A percentile compares a stretch with the other conserved stretches of the same genome.
Conservation (phyloP, 768 basidiomycete species). For the Leccinellum rugosiceps region DNA sequence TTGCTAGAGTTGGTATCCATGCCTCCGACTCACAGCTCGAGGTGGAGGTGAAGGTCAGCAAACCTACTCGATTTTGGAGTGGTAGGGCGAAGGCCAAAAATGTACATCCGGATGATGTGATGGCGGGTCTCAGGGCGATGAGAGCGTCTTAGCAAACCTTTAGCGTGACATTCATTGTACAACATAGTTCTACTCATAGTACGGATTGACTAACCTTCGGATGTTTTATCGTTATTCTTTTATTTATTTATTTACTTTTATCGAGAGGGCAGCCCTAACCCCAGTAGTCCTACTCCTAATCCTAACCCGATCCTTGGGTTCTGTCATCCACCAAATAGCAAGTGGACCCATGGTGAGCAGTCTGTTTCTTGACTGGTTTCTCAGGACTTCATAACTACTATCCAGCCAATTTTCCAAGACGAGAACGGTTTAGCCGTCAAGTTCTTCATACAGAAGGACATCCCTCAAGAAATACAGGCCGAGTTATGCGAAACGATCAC, state of each 20-base stretch:
- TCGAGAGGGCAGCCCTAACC: slow-evolving; percentile 20
- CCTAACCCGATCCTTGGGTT: slow-evolving; percentile 36
- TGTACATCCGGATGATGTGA: slow-evolving; percentile 40
- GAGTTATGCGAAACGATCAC: slow-evolving; percentile 74
- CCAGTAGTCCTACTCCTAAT: slow-evolving; percentile 16
- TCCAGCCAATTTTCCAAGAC: slow-evolving; percentile 72
- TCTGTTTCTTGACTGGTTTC: not conserved
- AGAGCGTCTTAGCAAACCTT: slow-evolving; percentile 24
- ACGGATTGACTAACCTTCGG: not conserved
- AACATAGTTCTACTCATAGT: not conserved
- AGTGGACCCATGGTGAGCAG: slow-evolving; percentile 20
- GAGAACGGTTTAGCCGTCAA: slow-evolving; percentile 65
- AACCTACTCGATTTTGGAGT: slow-evolving; percentile 40
- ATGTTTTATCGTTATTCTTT: not conserved
- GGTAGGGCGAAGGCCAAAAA: slow-evolving; percentile 30
- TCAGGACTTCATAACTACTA: not conserved
- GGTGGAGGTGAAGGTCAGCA: slow-evolving; percentile 40
- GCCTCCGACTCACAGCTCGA: slow-evolving; percentile 6
- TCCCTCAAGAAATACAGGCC: slow-evolving; percentile 62
- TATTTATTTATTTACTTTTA: not conserved
- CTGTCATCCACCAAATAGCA: not conserved
- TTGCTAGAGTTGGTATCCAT: not conserved
- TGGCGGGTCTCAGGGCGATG: slow-evolving; percentile 43
- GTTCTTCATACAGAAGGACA: slow-evolving; percentile 82
- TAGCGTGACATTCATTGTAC: not conserved